Percentiles rank a stretch among this genome's conserved stretches.
These are phyloP conservation scores for Herpetomonas samuelpessoai DNA, from an alignment of 208 protist genomes.

Conservation along the genomic window DNA sequence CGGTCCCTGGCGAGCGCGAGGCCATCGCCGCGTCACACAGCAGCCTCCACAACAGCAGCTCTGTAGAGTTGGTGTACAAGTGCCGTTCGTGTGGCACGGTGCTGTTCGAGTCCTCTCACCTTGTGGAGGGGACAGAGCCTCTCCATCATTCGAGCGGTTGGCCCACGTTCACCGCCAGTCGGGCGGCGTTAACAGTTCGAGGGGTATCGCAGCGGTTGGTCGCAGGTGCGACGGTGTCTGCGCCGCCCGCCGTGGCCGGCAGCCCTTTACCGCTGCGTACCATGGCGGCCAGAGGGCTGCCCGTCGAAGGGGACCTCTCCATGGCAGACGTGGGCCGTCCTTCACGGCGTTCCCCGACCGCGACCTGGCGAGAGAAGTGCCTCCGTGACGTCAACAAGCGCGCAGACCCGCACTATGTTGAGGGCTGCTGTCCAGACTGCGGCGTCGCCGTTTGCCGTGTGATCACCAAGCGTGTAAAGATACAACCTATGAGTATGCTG, in stretches of 20 bases:
- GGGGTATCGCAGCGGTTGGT: slow-evolving; percentile 23
- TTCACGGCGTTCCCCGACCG: neutral
- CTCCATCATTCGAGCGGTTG: slow-evolving; percentile 35
- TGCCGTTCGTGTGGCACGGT: slow-evolving; percentile 27
- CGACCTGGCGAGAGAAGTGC: slow-evolving; percentile 56
- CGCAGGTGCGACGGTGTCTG: neutral
- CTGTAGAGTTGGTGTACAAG: slow-evolving; percentile 19
- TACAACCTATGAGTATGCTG: too few relatives aligned
- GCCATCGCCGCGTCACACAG: neutral
- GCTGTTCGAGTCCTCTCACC: slow-evolving; percentile 25
- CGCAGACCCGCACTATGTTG: slow-evolving; percentile 29
- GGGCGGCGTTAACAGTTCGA: slow-evolving; percentile 14
- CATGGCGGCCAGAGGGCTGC: slow-evolving; percentile 30
- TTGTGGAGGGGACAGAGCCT: slow-evolving; percentile 9
- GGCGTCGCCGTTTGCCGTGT: slow-evolving; percentile 54
- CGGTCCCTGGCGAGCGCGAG: slow-evolving; percentile 27
- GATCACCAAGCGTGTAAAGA: slow-evolving; percentile 13
- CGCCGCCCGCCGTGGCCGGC: neutral
- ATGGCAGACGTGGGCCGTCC: slow-evolving; percentile 9
- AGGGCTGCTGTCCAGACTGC: slow-evolving; percentile 50
- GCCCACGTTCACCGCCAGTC: slow-evolving; percentile 39
- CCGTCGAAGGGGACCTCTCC: slow-evolving; percentile 49
- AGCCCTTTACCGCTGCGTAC: slow-evolving; percentile 5
- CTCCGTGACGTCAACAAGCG: slow-evolving; percentile 68
- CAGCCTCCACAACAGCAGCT: neutral